These are phyloP conservation scores for Phytopythium mirpurense DNA, from an alignment of 352 stramenopile genomes.

Conservation along the genomic window DNA sequence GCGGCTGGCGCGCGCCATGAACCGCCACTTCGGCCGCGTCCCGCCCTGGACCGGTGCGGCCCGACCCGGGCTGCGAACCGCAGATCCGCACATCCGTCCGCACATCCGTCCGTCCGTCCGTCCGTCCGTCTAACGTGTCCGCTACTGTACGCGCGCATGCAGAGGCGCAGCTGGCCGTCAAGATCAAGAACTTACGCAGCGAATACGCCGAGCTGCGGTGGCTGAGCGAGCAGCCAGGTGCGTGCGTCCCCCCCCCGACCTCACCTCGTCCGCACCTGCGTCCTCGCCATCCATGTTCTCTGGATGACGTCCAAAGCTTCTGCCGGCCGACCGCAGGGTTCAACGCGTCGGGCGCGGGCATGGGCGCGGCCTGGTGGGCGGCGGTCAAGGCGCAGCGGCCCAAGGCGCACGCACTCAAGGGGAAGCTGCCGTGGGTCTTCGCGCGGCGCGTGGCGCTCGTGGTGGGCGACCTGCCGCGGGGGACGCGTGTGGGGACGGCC, in stretches of 20 bases:
- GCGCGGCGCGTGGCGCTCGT: slow-evolving; percentile 43
- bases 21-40: slow-evolving; percentile 27
- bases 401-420: slow-evolving; percentile 52
- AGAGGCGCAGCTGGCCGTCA: slow-evolving; percentile 53
- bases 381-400: slow-evolving; percentile 33
- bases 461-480: slow-evolving; percentile 18
- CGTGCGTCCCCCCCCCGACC: too few relatives aligned
- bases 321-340: too few relatives aligned
- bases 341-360: slow-evolving; percentile 17
- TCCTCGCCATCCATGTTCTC: too few relatives aligned
- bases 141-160: too few relatives aligned
- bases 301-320: too few relatives aligned
- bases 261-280: too few relatives aligned
- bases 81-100: too few relatives aligned
- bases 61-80: too few relatives aligned
- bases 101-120: too few relatives aligned
- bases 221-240: slow-evolving; percentile 36
- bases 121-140: too few relatives aligned
- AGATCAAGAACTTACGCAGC: slow-evolving; percentile 62
- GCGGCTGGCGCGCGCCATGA: slow-evolving; percentile 38
- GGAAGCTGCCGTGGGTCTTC: slow-evolving; percentile 48
- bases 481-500: slow-evolving; percentile 3
- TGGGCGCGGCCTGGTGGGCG: slow-evolving; percentile 46
- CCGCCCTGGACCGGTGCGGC: slow-evolving; percentile 38
- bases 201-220: slow-evolving; percentile 47